phyloP scores from a whole-genome alignment of 2,329 filamentous ascomycete species.

The Tympanopsis confertula region DNA sequence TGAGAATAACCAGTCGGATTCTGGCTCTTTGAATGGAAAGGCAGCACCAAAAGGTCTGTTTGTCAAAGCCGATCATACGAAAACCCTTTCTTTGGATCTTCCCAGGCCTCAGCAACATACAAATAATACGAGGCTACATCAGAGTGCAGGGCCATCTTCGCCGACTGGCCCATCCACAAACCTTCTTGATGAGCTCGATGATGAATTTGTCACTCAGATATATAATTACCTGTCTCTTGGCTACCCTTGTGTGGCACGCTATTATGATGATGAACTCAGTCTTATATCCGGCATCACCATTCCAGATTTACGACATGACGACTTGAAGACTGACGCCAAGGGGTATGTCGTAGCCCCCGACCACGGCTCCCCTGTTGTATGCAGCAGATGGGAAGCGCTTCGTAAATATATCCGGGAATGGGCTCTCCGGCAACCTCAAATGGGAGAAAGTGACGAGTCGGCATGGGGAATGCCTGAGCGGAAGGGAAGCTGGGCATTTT shows the following conservation, averaged over 20 bases:
- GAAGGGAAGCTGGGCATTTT: conserved; percentile 37
- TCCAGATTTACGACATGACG: conserved; percentile 45
- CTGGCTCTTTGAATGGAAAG: too few species aligned
- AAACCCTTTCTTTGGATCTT: neutral
- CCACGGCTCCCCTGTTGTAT: conserved; percentile 25
- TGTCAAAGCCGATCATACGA: neutral
- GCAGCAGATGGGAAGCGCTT: conserved; percentile 53
- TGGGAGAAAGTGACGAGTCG: conserved; percentile 25
- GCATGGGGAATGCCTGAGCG: conserved; percentile 31
- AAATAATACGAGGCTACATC: neutral
- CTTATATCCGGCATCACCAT: conserved; percentile 47
- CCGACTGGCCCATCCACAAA: too few species aligned
- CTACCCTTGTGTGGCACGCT: conserved; percentile 55
- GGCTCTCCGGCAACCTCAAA: conserved; percentile 50
- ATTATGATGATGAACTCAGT: conserved; percentile 53
- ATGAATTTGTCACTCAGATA: conserved; percentile 59
- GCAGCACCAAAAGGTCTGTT: neutral
- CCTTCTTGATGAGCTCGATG: conserved; percentile 24
- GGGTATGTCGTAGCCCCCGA: conserved; percentile 42
- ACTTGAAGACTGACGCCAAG: conserved; percentile 38
- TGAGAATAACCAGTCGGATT: too few species aligned
- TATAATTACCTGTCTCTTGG: conserved; percentile 64
- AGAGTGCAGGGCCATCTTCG: neutral
- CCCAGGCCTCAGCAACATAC: neutral
- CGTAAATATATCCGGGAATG: conserved; percentile 57